phyloP scores from a whole-genome alignment of 208 protist genomes.

The Acanthamoeba lenticulata region DNA sequence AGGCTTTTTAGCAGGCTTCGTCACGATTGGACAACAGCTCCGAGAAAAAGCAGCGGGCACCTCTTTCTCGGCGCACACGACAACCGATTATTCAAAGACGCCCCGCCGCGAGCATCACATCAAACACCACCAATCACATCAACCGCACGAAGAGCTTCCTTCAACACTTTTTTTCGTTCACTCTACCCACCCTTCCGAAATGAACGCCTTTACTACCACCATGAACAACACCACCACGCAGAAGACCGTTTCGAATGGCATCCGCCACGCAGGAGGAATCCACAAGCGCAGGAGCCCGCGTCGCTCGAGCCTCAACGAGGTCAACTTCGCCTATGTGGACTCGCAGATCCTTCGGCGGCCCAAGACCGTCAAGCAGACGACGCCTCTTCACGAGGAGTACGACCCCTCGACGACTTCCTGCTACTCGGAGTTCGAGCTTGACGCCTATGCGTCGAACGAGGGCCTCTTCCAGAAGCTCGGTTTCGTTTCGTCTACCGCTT shows the following conservation, averaged over 20 bases:
- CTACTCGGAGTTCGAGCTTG: neutral
- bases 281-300: constrained; percentile 16
- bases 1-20: neutral
- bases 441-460: constrained; percentile 16
- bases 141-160: neutral
- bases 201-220: neutral
- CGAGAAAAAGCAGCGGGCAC: neutral
- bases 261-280: neutral
- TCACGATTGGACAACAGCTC: neutral
- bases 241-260: neutral
- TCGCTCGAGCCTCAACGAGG: neutral
- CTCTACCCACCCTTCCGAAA: neutral
- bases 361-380: neutral
- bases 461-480: neutral
- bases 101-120: too few species aligned
- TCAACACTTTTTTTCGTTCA: neutral
- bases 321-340: constrained; percentile 12
- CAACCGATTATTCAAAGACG: neutral
- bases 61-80: neutral
- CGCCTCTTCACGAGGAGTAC: neutral
- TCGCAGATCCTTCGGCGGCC: neutral
- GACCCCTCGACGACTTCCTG: neutral
- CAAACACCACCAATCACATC: neutral
- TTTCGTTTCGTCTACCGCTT: neutral
- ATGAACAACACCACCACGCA: neutral